Percentiles rank a stretch among this genome's conserved stretches.
phyloP scores from a whole-genome alignment of 768 basidiomycete species.

The Leccinum boreale region DNA sequence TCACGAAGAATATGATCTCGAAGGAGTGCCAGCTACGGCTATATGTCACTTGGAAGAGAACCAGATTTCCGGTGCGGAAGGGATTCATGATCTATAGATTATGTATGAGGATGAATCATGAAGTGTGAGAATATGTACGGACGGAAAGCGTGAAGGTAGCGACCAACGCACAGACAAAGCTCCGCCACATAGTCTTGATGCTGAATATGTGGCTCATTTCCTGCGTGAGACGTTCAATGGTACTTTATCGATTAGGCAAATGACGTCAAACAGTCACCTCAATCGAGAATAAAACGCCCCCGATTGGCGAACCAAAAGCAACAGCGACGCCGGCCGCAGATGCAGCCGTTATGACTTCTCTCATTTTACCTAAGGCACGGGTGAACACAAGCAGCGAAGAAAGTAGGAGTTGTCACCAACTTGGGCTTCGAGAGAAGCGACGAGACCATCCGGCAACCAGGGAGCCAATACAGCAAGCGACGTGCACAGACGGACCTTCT shows the following conservation, averaged over 20 bases:
- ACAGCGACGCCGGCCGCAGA: slow-evolving; percentile 98
- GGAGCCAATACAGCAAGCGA: slow-evolving; percentile 91
- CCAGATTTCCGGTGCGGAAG: slow-evolving; percentile 95
- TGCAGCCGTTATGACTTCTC: slow-evolving; percentile 91
- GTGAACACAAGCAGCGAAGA: slow-evolving; percentile 14
- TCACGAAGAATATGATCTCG: slow-evolving; percentile 93
- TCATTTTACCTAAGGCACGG: slow-evolving; percentile 57
- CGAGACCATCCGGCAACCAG: slow-evolving; percentile 83
- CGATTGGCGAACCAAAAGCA: slow-evolving; percentile 97
- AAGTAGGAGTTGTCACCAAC: slow-evolving; percentile 41
- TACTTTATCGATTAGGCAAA: neutral
- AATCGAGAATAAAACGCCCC: slow-evolving; percentile 95
- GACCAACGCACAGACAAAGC: slow-evolving; percentile 95
- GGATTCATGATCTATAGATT: slow-evolving; percentile 87
- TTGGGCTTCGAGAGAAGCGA: slow-evolving; percentile 83
- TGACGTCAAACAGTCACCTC: slow-evolving; percentile 54
- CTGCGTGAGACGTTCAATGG: slow-evolving; percentile 36
- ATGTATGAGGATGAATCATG: slow-evolving; percentile 22
- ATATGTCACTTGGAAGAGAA: slow-evolving; percentile 97
- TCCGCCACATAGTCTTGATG: slow-evolving; percentile 98
- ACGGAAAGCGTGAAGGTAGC: slow-evolving; percentile 96
- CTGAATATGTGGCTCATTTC: slow-evolving; percentile 99
- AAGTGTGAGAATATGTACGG: slow-evolving; percentile 34
- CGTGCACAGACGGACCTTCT: slow-evolving; percentile 97
- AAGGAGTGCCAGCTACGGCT: slow-evolving; percentile 99